Conservation (phyloP, 169 alveolate genomes). For the Eimeria maxima region DNA sequence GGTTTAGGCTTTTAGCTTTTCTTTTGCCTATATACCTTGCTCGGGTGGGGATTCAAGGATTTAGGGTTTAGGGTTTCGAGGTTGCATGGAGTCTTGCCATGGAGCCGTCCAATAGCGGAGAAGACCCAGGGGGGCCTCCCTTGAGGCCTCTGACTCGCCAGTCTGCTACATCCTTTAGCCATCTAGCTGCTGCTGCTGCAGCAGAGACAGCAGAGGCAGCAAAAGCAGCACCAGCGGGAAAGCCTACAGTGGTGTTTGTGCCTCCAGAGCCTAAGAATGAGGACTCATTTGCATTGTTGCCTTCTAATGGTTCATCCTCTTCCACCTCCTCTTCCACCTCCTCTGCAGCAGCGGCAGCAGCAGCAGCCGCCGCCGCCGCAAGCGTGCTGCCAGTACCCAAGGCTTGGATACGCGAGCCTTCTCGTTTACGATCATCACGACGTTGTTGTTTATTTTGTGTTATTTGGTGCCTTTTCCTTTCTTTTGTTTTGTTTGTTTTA, state of each 20-base stretch:
- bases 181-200: background rate
- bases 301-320: background rate
- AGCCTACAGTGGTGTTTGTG: background rate
- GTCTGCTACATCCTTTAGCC: background rate
- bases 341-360: background rate
- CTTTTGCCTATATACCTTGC: no score
- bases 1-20: background rate
- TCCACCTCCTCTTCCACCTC: background rate
- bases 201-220: slow-evolving; percentile 19
- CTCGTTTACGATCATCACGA: background rate
- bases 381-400: background rate
- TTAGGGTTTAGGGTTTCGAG: background rate
- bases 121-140: background rate
- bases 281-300: background rate
- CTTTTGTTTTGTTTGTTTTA: background rate
- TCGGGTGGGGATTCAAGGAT: no score
- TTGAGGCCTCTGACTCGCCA: background rate
- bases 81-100: background rate
- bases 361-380: slow-evolving; percentile 34
- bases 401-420: slow-evolving; percentile 35
- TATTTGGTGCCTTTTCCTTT: background rate
- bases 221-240: background rate
- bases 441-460: background rate
- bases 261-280: background rate
- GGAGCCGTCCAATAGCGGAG: background rate